These are phyloP conservation scores for Eucalyptus cloeziana DNA, from an alignment of 345 rosid genomes.

Conservation along the genomic window DNA sequence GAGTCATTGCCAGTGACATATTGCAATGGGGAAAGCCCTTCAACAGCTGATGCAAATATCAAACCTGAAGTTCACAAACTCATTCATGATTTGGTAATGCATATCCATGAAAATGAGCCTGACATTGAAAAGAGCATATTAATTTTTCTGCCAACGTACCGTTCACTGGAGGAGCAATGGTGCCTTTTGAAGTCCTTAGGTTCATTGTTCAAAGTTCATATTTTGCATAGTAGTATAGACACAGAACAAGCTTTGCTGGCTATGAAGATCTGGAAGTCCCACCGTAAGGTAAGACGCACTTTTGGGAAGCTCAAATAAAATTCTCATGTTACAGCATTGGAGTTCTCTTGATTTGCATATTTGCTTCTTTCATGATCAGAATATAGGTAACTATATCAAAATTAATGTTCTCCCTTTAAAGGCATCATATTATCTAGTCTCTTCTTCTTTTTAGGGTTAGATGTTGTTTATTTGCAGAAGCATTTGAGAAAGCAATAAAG, in stretches of 20 bases:
- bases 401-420: neutral
- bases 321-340: neutral
- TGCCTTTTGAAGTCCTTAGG: conserved; percentile 36
- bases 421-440: neutral
- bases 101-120: conserved; percentile 65
- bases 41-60: conserved; percentile 44
- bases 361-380: neutral
- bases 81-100: conserved; percentile 57
- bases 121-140: conserved; percentile 84
- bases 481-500: neutral
- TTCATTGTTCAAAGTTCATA: conserved; percentile 65
- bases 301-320: neutral
- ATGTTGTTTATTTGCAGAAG: neutral
- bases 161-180: conserved; percentile 81
- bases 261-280: conserved; percentile 80
- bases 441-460: neutral
- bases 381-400: neutral
- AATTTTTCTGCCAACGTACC: conserved; percentile 91
- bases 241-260: conserved; percentile 77
- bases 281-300: conserved; percentile 52
- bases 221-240: conserved; percentile 78
- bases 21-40: conserved; percentile 59
- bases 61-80: conserved; percentile 65
- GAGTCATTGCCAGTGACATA: conserved; percentile 25
- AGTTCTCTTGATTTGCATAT: neutral